phyloP scores from a whole-genome alignment of 495 filamentous ascomycete genomes.

The Parathielavia hyrcaniae region DNA sequence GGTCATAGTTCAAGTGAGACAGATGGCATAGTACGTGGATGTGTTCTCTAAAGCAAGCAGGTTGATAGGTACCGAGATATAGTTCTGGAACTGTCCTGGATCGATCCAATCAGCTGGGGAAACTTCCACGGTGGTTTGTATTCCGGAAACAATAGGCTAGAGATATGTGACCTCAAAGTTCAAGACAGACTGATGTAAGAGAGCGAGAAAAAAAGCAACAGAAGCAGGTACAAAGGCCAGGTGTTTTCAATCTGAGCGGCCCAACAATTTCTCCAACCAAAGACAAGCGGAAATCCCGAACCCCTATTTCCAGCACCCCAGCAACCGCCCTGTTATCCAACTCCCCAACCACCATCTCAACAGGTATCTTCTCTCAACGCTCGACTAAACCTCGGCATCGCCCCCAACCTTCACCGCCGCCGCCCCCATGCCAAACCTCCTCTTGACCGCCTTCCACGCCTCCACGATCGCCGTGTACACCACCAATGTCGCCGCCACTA shows the following conservation, averaged over 20 bases:
- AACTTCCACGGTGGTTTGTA: too few relatives aligned
- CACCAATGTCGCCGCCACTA: conserved; percentile 51
- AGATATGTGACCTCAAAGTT: neutral
- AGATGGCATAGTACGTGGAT: too few relatives aligned
- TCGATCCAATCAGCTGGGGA: too few relatives aligned
- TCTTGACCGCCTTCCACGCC: conserved; percentile 60
- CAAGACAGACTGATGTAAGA: neutral
- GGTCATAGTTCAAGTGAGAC: too few relatives aligned
- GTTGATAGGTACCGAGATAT: too few relatives aligned
- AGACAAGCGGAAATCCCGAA: neutral
- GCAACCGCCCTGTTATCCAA: neutral
- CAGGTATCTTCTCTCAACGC: neutral
- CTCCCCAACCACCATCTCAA: neutral
- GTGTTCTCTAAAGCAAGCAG: too few relatives aligned
- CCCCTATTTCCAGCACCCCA: neutral
- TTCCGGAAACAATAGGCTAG: neutral
- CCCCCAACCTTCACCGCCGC: neutral
- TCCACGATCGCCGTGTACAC: conserved; percentile 58
- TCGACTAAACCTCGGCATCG: neutral
- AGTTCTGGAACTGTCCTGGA: too few relatives aligned
- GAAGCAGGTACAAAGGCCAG: neutral
- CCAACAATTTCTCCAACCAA: neutral
- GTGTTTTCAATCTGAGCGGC: neutral
- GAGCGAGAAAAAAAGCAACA: neutral
- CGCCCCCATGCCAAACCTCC: conserved; percentile 28